Conservation (phyloP, 2,329 filamentous ascomycete genomes). For the Diaporthe ampelina region DNA sequence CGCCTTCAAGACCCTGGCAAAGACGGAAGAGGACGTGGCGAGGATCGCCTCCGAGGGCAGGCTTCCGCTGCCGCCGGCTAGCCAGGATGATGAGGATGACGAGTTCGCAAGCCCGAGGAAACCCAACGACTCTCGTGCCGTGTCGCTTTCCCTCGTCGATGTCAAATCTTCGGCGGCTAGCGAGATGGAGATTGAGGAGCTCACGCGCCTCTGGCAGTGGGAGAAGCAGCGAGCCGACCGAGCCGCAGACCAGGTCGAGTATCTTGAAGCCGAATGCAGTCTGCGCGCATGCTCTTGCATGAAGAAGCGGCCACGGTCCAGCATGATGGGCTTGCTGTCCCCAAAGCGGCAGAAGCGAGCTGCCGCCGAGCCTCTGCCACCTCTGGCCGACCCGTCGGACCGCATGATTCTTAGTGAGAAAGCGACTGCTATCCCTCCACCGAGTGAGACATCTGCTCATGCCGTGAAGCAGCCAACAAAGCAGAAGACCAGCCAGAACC, state of each 20-base stretch:
- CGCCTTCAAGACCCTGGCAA: constrained; percentile 77
- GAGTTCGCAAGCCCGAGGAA: constrained; percentile 75
- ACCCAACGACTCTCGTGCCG: constrained; percentile 57
- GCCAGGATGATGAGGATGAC: constrained; percentile 58
- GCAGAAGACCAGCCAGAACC: constrained; percentile 51
- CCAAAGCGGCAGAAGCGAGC: constrained; percentile 54
- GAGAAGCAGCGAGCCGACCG: constrained; percentile 75
- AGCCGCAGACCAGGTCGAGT: constrained; percentile 80
- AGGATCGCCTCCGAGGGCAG: constrained; percentile 80
- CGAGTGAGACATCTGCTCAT: constrained; percentile 49
- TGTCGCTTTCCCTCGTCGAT: constrained; percentile 61
- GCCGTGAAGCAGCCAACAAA: constrained; percentile 49
- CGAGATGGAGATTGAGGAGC: constrained; percentile 71
- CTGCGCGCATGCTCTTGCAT: constrained; percentile 76
- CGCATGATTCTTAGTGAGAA: constrained; percentile 58
- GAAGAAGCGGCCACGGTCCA: constrained; percentile 54
- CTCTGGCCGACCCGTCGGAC: constrained; percentile 59
- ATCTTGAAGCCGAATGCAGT: constrained; percentile 81
- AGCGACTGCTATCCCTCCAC: constrained; percentile 45
- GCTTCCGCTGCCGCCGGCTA: constrained; percentile 71
- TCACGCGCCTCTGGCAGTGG: constrained; percentile 67
- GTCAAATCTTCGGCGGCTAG: constrained; percentile 68
- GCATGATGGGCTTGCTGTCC: constrained; percentile 45
- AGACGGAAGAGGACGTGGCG: constrained; percentile 78
- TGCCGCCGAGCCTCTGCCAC: constrained; percentile 46